Percentiles rank a stretch among this genome's conserved stretches.
Evolutionary conservation across 768 basidiomycete genomes (phyloP).

Genomic region (Panaeolus papilionaceus): DNA sequence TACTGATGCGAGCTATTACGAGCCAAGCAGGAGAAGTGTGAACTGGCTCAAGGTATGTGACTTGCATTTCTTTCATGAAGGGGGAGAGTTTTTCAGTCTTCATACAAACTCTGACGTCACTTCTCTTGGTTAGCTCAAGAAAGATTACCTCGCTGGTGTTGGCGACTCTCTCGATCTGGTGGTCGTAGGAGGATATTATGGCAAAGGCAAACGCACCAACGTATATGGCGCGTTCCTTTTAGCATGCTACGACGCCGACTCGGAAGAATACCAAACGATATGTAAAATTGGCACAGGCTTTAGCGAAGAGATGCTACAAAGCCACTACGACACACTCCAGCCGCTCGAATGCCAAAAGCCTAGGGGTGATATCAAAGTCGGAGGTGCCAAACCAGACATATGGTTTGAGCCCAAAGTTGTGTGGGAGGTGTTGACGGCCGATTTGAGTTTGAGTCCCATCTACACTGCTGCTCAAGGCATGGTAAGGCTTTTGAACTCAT

Average conservation of each 20-base stretch:
- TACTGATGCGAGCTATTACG: slow-evolving; percentile 89
- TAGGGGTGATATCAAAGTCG: slow-evolving; percentile 85
- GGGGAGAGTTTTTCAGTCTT: not conserved
- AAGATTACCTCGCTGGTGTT: slow-evolving; percentile 95
- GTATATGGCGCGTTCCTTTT: slow-evolving; percentile 98
- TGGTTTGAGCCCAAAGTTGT: slow-evolving; percentile 98
- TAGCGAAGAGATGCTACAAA: slow-evolving; percentile 86
- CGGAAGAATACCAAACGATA: slow-evolving; percentile 95
- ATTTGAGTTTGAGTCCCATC: slow-evolving; percentile 94
- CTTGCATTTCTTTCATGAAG: not conserved
- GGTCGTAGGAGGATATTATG: slow-evolving; percentile 97
- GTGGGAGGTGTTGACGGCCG: slow-evolving; percentile 98
- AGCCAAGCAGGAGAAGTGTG: slow-evolving; percentile 92
- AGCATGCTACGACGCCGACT: slow-evolving; percentile 94
- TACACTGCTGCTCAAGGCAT: slow-evolving; percentile 94
- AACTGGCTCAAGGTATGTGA: slow-evolving; percentile 93
- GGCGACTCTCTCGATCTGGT: slow-evolving; percentile 98
- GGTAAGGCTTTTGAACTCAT: slow-evolving; percentile 50
- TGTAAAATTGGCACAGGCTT: slow-evolving; percentile 99
- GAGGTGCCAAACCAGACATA: slow-evolving; percentile 94
- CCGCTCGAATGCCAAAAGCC: slow-evolving; percentile 74
- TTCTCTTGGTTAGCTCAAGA: slow-evolving; percentile 77
- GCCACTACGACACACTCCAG: slow-evolving; percentile 82
- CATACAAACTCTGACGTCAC: slow-evolving; percentile 13
- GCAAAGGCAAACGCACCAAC: slow-evolving; percentile 96